Evolutionary conservation across 2,329 filamentous ascomycete genomes (phyloP).

Genomic region (Chaetomium strumarium): DNA sequence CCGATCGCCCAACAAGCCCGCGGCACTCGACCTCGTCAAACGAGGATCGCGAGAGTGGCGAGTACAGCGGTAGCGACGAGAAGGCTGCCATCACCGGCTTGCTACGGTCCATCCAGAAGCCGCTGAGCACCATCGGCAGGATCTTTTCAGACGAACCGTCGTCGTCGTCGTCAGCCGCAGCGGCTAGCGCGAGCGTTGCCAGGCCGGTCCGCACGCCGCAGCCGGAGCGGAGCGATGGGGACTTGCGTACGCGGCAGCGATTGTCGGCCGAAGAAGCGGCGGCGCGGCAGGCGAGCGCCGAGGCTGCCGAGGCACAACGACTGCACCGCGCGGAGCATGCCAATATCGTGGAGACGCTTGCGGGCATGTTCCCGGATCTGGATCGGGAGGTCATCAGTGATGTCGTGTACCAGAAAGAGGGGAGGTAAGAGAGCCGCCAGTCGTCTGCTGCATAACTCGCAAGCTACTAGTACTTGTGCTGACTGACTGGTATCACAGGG

Average conservation of each 20-base stretch:
- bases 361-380: constrained; percentile 94
- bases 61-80: constrained; percentile 56
- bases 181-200: constrained; percentile 26
- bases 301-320: constrained; percentile 78
- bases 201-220: constrained; percentile 33
- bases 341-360: constrained; percentile 87
- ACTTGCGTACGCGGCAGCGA: constrained; percentile 36
- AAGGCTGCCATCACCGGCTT: constrained; percentile 77
- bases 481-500: constrained; percentile 42
- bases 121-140: constrained; percentile 83
- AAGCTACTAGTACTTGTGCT: not conserved
- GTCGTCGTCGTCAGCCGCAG: constrained; percentile 26
- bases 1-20: constrained; percentile 36
- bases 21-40: constrained; percentile 50
- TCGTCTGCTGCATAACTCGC: not conserved
- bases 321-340: constrained; percentile 80
- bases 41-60: constrained; percentile 40
- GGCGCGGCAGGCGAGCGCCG: constrained; percentile 82
- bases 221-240: constrained; percentile 31
- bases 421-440: constrained; percentile 55
- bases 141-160: constrained; percentile 75
- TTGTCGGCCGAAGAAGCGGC: constrained; percentile 80
- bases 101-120: constrained; percentile 83
- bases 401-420: constrained; percentile 92
- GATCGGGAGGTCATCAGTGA: constrained; percentile 94